A percentile compares a stretch with the other conserved stretches of the same genome.
These are phyloP conservation scores for Crithidia expoeki DNA, from an alignment of 208 protist species.

Conservation along the genomic window DNA sequence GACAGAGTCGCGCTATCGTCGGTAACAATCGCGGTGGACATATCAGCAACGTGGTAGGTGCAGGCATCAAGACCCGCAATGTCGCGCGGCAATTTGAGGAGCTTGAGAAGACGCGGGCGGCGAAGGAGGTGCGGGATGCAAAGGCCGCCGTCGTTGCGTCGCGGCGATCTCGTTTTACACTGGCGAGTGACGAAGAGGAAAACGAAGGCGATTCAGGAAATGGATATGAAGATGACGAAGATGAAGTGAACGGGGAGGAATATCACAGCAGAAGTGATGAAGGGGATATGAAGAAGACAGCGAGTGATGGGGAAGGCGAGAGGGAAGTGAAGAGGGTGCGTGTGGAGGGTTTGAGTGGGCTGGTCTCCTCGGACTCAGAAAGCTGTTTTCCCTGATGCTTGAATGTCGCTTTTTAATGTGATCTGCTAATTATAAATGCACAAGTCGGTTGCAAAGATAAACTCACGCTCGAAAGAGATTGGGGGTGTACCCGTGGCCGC, in stretches of 20 bases:
- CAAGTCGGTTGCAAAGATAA: not conserved
- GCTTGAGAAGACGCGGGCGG: constrained; percentile 37
- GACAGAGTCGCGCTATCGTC: constrained; percentile 51
- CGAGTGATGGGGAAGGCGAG: not conserved
- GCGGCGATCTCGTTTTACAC: constrained; percentile 40
- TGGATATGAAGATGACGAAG: constrained; percentile 2
- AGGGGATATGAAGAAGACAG: not conserved
- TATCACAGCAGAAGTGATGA: no score
- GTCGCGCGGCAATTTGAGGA: constrained; percentile 35
- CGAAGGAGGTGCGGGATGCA: constrained; percentile 31
- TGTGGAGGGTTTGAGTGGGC: not conserved
- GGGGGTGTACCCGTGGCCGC: no score
- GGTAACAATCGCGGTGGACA: constrained; percentile 34
- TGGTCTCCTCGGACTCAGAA: not conserved
- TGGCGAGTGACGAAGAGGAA: constrained; percentile 39
- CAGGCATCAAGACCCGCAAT: constrained; percentile 20
- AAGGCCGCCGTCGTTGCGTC: constrained; percentile 23
- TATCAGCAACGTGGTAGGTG: constrained; percentile 29
- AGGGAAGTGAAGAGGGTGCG: not conserved
- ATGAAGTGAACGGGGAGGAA: not conserved
- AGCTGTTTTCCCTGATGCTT: not conserved
- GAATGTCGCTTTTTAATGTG: not conserved
- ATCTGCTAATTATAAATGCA: not conserved
- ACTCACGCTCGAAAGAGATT: not conserved
- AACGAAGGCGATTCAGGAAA: constrained; percentile 27